Percentiles rank a stretch among this genome's conserved stretches.
Evolutionary conservation across 1,284 basidiomycete genomes (phyloP).

Genomic region (Termitomyces sp.): DNA sequence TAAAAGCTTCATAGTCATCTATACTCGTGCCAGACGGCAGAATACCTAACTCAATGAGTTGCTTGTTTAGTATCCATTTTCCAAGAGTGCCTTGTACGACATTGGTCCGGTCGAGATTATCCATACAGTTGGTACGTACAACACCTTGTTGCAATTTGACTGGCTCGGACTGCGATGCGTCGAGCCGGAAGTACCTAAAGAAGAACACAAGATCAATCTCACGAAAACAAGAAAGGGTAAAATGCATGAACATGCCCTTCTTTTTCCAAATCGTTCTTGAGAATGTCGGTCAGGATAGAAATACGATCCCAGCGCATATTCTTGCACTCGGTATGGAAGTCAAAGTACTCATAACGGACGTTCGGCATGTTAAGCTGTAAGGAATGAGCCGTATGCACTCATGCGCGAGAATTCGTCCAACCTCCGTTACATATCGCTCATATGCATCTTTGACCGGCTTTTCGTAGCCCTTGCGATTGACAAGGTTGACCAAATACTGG

Average conservation of each 20-base stretch:
- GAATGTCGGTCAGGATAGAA: constrained; percentile 72
- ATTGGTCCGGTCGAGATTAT: constrained; percentile 95
- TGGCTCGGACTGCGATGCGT: constrained; percentile 40
- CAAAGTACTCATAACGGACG: constrained; percentile 93
- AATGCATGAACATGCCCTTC: constrained; percentile 54
- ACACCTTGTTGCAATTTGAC: constrained; percentile 59
- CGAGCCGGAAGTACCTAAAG: constrained; percentile 71
- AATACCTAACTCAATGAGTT: constrained; percentile 72
- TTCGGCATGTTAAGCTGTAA: constrained; percentile 54
- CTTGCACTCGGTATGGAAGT: constrained; percentile 97
- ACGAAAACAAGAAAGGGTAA: neutral
- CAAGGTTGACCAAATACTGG: constrained; percentile 84
- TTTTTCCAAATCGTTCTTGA: constrained; percentile 69
- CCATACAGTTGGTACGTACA: constrained; percentile 90
- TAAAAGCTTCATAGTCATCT: constrained; percentile 76
- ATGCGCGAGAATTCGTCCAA: constrained; percentile 20
- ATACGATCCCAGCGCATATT: constrained; percentile 96
- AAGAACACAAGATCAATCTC: constrained; percentile 1
- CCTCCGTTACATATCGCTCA: constrained; percentile 73
- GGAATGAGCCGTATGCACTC: neutral
- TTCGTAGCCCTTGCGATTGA: constrained; percentile 95
- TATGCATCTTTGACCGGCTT: constrained; percentile 95
- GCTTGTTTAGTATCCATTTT: constrained; percentile 78
- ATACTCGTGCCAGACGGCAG: constrained; percentile 65
- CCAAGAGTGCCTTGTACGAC: constrained; percentile 90